A percentile compares a stretch with the other conserved stretches of the same genome.
phyloP scores from a whole-genome alignment of 495 filamentous ascomycete genomes.

The Xeromyces bisporus region DNA sequence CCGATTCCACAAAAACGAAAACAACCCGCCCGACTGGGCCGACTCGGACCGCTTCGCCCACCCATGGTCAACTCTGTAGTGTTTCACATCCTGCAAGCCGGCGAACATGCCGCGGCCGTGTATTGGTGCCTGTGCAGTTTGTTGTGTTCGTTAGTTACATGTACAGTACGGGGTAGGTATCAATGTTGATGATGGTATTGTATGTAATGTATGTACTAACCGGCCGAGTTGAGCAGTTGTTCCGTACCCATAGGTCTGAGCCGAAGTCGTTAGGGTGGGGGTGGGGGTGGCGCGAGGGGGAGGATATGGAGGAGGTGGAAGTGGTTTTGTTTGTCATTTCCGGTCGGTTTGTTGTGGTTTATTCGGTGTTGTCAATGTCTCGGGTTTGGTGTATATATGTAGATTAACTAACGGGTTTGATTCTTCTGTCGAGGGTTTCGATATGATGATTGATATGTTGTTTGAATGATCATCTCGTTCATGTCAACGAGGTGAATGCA shows the following conservation, averaged over 20 bases:
- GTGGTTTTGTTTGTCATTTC: conserved; percentile 1
- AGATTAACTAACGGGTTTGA: too few relatives aligned
- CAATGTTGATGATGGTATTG: too few relatives aligned
- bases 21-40: conserved; percentile 3
- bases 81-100: conserved; percentile 27
- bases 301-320: conserved; percentile 3
- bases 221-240: too few relatives aligned
- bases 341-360: too few relatives aligned
- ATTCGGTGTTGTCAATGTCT: too few relatives aligned
- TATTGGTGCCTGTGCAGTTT: conserved; percentile 14
- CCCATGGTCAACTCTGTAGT: conserved; percentile 26
- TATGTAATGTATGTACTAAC: too few relatives aligned
- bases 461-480: too few relatives aligned
- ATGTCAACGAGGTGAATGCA: too few relatives aligned
- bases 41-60: conserved; percentile 16
- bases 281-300: conserved; percentile 1
- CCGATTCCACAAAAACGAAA: conserved; percentile 4
- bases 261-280: conserved; percentile 26
- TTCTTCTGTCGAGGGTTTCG: too few relatives aligned
- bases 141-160: neutral
- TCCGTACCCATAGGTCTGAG: conserved; percentile 23
- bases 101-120: conserved; percentile 29
- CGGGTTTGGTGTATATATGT: too few relatives aligned
- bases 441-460: too few relatives aligned
- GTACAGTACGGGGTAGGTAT: neutral